Base-by-base conservation (phyloP, 768 basidiomycete genomes). In the Lactarius hengduanensis region DNA sequence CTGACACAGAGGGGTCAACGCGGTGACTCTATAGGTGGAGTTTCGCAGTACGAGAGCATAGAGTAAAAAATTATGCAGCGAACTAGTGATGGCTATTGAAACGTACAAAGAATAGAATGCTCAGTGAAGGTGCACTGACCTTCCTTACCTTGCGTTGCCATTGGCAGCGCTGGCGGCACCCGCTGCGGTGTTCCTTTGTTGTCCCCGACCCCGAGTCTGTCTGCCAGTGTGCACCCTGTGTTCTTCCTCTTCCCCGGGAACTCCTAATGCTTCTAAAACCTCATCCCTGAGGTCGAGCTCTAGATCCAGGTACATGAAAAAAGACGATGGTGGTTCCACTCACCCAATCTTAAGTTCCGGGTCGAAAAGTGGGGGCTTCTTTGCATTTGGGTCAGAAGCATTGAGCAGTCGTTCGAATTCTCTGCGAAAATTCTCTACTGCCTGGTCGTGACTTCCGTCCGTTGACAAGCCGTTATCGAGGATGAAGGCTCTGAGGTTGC, bases 401-500 rank as follows among this genome's bases (percentile, higher is more conserved):
- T 38, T 26, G 34, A 83, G 66, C 43, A 84, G 73, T 65, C 80
- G 78, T 67, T 86, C 84, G 63, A 83, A 82, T 22, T 79, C 73
- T 20, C 65, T 57, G 50, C 84, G 73, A 34, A 81, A 75, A 1
- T 54, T 64, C 4, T 72, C 68, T 36, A 85, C 57, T 16, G 78
- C 69, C 22, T 70, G 65, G 67, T 84, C 80, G 60, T 73, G 72
- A n/a, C 78, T 77, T 28, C 75, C 62, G 3, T 78, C 77, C 4
- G 74, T 61, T 32, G 32, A 32, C 32, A 32, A 9, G 26, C 74
- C 88, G 60, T 80, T 72, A 68, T 90, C 90, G 73, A 88, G 77
- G 64, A 80, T 71, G 71, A 86, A 87, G 1, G 84, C 82, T 59
- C 80, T 73, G 47, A 80, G 80, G 67, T 88, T 83, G 28, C 89